Conservation (phyloP, 2,329 filamentous ascomycete genomes). For the Xylaria sp. region DNA sequence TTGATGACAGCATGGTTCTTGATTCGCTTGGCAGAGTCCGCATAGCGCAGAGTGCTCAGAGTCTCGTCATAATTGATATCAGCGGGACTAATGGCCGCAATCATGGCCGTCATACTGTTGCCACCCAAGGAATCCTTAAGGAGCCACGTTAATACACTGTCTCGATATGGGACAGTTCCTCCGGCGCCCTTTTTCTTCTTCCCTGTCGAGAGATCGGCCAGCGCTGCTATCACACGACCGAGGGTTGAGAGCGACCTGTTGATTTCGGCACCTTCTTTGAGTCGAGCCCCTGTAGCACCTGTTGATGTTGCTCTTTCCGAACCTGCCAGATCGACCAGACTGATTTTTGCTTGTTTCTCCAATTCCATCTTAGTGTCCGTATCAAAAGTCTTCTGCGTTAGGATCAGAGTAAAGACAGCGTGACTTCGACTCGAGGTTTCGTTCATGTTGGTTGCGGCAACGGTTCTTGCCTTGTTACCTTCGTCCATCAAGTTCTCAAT, state of each 20-base stretch:
- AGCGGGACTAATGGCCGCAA: slow-evolving; percentile 96
- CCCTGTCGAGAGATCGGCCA: slow-evolving; percentile 88
- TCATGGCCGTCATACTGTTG: slow-evolving; percentile 99
- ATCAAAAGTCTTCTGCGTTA: slow-evolving; percentile 94
- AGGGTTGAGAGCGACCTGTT: slow-evolving; percentile 96
- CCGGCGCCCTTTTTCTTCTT: slow-evolving; percentile 83
- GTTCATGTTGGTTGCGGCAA: slow-evolving; percentile 99
- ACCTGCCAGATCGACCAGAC: slow-evolving; percentile 95
- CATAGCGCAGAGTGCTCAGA: slow-evolving; percentile 92
- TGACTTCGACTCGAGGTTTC: slow-evolving; percentile 98
- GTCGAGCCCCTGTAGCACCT: slow-evolving; percentile 90
- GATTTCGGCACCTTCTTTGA: slow-evolving; percentile 99
- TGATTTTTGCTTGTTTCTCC: slow-evolving; percentile 98
- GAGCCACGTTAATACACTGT: slow-evolving; percentile 95
- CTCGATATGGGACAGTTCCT: slow-evolving; percentile 90
- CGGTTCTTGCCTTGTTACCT: slow-evolving; percentile 97
- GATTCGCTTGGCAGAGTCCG: slow-evolving; percentile 97
- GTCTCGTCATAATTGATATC: slow-evolving; percentile 99
- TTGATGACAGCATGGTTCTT: slow-evolving; percentile 99
- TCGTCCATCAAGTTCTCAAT: slow-evolving; percentile 99
- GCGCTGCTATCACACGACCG: slow-evolving; percentile 94
- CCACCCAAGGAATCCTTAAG: slow-evolving; percentile 96
- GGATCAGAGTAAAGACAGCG: slow-evolving; percentile 94
- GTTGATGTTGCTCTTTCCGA: slow-evolving; percentile 98
- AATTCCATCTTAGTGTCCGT: slow-evolving; percentile 94